Percentiles rank a stretch among this genome's conserved stretches.
Evolutionary conservation across 352 stramenopile genomes (phyloP).

Genomic region (Globisporangium nagaii): DNA sequence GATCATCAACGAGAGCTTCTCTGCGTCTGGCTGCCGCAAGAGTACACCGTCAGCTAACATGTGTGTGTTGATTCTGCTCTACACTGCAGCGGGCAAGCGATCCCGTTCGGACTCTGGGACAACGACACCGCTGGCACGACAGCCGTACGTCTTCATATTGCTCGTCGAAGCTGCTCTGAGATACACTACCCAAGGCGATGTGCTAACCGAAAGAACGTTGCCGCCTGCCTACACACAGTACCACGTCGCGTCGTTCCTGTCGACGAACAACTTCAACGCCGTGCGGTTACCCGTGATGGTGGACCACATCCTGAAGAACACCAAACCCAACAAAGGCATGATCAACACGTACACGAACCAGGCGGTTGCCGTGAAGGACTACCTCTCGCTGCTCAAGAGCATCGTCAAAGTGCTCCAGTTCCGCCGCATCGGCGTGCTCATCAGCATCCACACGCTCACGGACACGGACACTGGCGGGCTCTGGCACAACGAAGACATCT

Average conservation of each 20-base stretch:
- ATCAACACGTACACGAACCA: constrained; percentile 28
- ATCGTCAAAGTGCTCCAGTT: constrained; percentile 24
- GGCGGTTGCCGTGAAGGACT: constrained; percentile 22
- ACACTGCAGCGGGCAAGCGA: not conserved
- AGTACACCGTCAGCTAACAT: not conserved
- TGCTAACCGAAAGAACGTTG: no score
- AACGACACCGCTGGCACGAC: constrained; percentile 16
- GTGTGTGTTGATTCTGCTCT: not conserved
- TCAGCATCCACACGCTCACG: constrained; percentile 26
- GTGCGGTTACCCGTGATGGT: constrained; percentile 27
- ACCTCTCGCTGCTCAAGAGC: constrained; percentile 25
- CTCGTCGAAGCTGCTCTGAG: no score
- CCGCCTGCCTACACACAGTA: constrained; percentile 12
- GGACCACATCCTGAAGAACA: constrained; percentile 25
- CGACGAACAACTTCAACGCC: constrained; percentile 34
- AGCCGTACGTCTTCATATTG: not conserved
- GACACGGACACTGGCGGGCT: constrained; percentile 10
- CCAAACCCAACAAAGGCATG: constrained; percentile 13
- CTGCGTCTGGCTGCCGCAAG: no score
- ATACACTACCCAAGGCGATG: no score
- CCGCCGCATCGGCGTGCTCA: constrained; percentile 19
- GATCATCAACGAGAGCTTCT: no score
- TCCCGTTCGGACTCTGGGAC: not conserved
- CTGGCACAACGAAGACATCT: constrained; percentile 15
- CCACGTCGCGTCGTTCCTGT: constrained; percentile 26